Base-by-base conservation (phyloP, 1,139 yeast genomes). In the Torulaspora pretoriensis region DNA sequence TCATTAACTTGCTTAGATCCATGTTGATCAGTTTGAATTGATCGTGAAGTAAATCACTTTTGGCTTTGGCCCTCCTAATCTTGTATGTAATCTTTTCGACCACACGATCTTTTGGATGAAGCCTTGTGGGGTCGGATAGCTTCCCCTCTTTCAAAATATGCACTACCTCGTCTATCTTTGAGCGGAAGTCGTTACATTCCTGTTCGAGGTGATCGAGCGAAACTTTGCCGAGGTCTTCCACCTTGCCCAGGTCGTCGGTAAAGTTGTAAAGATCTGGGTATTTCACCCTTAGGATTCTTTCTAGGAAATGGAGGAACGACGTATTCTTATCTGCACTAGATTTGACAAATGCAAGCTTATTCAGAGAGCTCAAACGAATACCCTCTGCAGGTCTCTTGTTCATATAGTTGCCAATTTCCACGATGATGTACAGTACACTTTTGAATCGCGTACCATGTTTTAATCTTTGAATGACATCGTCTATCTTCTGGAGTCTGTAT, bases 361-460 rank as follows among this genome's bases (percentile, higher is more conserved):
- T 94, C 46, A 92, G 71, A 1, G 96, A 85, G 27, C 87, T 85
- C 35, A 92, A 70, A 56, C 80, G 82, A 69, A 92, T 89, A 1
- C 97, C 98, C 44, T 75, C 68, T 0, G 95, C 97, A 54, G 82
- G 83, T 58, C 85, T 89, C 59, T 87, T 95, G 63, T 92, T 92
- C 97, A 92, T 92, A 60, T 81, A 89, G 60, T 92, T 92, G 17
- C 97, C 98, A 48, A 92, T 82, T 14, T 84, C 83, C 52, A 89
- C 74, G 43, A 92, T 86, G 34, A 92, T 77, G 38, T 83, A 83
- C 46, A 92, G 70, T 8, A 90, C 76, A 47, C 77, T 75, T 51
- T 79, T 76, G 56, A 92, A 74, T 37, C 79, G 75, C n/a, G 72
- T 72, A 0, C 95, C 86, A 7, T 74, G 69, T 42, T 73, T 70